Evolutionary conservation across 768 basidiomycete species (phyloP).

Genomic region (Candolleomyces eurysporus): DNA sequence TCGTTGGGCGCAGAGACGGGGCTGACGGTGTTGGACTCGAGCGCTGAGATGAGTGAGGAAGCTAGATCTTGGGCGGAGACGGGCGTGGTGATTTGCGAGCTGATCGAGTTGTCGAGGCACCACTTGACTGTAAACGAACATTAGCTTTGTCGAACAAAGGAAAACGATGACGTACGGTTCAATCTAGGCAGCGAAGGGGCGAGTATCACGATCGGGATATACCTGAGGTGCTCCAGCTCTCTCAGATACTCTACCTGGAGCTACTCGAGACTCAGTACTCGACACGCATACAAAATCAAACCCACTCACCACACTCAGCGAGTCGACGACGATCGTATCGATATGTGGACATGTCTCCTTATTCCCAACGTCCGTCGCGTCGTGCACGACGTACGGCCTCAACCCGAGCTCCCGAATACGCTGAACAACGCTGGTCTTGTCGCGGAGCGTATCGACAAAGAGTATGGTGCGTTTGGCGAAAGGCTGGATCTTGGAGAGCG

Average conservation of each 20-base stretch:
- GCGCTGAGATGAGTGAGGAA: conserved; percentile 87
- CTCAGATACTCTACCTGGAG: conserved; percentile 82
- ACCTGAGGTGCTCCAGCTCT: conserved; percentile 91
- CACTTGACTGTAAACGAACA: conserved; percentile 68
- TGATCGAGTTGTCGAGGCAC: conserved; percentile 95
- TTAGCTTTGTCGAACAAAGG: not conserved
- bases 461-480: conserved; percentile 88
- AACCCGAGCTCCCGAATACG: conserved; percentile 79
- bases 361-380: conserved; percentile 77
- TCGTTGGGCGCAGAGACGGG: conserved; percentile 85
- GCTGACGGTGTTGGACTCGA: conserved; percentile 92
- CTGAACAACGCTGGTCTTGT: conserved; percentile 71
- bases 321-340: conserved; percentile 95
- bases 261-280: not conserved
- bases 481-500: conserved; percentile 76
- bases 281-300: not conserved
- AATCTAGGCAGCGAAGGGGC: conserved; percentile 75
- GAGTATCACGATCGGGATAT: conserved; percentile 92
- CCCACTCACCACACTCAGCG: conserved; percentile 68
- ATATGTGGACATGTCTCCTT: conserved; percentile 84
- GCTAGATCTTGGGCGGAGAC: conserved; percentile 85
- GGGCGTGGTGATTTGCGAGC: conserved; percentile 91
- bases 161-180: conserved; percentile 53
- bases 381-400: conserved; percentile 70
- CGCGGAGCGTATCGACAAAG: conserved; percentile 83